Percentiles rank a stretch among this genome's conserved stretches.
Conservation (phyloP, 305 asterid species). For the Solanum hybrid region DNA sequence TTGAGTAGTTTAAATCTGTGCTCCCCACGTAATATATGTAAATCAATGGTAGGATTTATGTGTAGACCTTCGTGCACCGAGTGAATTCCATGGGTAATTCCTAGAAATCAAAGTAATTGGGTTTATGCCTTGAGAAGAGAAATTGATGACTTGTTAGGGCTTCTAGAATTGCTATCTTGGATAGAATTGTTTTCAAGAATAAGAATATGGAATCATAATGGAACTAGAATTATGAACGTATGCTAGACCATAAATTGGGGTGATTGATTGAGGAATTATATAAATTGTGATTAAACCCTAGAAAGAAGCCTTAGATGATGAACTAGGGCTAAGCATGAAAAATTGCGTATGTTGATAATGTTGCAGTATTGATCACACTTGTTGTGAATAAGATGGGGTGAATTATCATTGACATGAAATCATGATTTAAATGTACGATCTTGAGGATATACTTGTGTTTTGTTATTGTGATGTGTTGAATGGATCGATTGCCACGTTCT, state of each 20-base stretch:
- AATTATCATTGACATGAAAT: not conserved
- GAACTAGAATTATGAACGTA: not conserved
- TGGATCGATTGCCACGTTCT: no score
- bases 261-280: not conserved
- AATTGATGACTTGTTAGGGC: not conserved
- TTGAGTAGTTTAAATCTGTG: not conserved
- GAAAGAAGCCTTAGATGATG: not conserved
- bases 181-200: not conserved
- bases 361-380: not conserved
- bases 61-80: not conserved
- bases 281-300: not conserved
- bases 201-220: not conserved
- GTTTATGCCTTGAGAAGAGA: not conserved
- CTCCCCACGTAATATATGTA: not conserved
- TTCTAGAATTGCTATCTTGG: not conserved
- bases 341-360: not conserved
- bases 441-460: not conserved
- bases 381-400: not conserved
- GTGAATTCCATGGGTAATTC: not conserved
- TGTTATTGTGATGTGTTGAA: not conserved
- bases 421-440: not conserved
- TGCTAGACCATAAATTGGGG: not conserved
- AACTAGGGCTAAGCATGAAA: not conserved
- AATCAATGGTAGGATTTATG: not conserved
- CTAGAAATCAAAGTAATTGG: not conserved